Evolutionary conservation across 1,284 basidiomycete genomes (phyloP), one percentile per base, ranked within the genome.

Genomic region (Pholiota adiposa): DNA sequence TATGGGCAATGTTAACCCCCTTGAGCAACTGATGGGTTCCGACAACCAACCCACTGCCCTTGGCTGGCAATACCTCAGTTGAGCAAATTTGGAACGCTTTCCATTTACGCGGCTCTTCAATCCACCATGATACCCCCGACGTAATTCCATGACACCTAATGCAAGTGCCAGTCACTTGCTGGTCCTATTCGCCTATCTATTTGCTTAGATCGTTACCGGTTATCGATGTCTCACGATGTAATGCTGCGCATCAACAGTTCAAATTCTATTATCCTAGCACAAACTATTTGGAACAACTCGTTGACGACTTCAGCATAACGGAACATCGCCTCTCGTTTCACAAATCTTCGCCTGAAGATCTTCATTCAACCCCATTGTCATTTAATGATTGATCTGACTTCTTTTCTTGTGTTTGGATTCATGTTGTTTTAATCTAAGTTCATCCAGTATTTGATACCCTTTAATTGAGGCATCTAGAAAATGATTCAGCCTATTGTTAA

Each of bases 1-100:
- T 69, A 82, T 94, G 83, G 77, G 81, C 60, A 84, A 85, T 55
- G 89, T 93, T 69, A 88, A 91, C 78, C 66, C 75, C 25, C 71
- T 75, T 48, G 90, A 94, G 75, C 73, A 77, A 54, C 78, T 91
- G 54, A 77, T 89, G 75, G 65, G 56, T 11, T 18, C 58, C 36
- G 68, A 74, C 52, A 79, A 78, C 46, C 34, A 61, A 41, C 85
- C 85, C 25, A 88, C 77, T n/a, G 56, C 58, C 2, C 81, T 91
- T 31, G 89, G 81, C 34, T 62, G 69, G 63, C 63, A 67, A 61
- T 81, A 77, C 69, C 69, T 83, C 65, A 67, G 56, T 46, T 72
- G 69, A 67, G 44, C 25, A 43, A 46, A 33, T 58, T 59, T 54
- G 29, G 46, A 51, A 56, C 58, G 23, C 36, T 18, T 40, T 38